Evolutionary conservation across 108 stramenopile species (phyloP), one percentile per base, ranked within the genome.

Genomic region (Bacterosira constricta): DNA sequence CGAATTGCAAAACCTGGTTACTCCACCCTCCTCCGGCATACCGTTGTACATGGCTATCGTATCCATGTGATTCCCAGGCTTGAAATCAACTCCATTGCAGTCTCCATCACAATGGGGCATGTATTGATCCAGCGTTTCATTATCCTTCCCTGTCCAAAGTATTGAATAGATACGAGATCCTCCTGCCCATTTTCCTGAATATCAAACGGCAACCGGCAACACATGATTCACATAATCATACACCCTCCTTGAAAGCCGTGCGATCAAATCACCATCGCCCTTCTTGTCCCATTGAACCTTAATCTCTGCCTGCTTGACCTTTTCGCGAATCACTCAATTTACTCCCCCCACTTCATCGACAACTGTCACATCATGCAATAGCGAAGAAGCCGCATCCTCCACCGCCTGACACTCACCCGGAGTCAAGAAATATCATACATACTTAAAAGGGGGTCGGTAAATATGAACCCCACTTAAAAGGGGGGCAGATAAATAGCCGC

Each of bases 41-140:
- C 86, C 81, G 57, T 95, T 96, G 72, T 97, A 97, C 81, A 97
- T 87, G 5, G 96, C 92, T 79, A 96, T 89, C 31, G 97, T 96
- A 6, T 95, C 95, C 79, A 97, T 88, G 5, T 95, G 85, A 62
- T 86, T 90, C 25, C 90, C 92, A 13, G 62, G 50, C 52, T 81
- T 83, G 81, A 88, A 85, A 10, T 80, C 74, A 26, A 86, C 36
- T 26, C 88, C 90, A 44, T 79, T 85, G 51, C 89, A 90, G 49
- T 81, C 83, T 17, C 93, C 96, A 71, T 95, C 94, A 66, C 96
- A 96, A 77, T 96, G 96, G 6, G 96, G 92, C 66, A 76, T 90
- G 76, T 96, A 97, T 52, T 90, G 77, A 76, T 97, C 96, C 0
- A 88, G 89, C 41, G 76, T 73, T 0, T 80, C 83, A 70, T 90